phyloP scores from a whole-genome alignment of 1,139 yeast species.

The Magnusiomyces suaveolens region DNA sequence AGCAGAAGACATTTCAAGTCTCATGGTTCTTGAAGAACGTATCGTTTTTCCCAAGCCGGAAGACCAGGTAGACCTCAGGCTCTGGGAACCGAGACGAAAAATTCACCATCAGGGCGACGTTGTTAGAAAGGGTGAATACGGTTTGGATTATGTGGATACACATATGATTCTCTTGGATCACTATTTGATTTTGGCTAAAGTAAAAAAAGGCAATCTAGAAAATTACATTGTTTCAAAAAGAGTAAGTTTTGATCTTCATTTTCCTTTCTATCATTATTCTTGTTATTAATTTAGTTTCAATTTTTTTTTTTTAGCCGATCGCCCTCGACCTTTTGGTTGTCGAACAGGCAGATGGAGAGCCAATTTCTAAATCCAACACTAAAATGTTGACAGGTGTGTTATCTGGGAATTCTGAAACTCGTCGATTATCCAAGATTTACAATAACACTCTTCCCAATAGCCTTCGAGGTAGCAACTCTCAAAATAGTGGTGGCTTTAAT shows the following conservation, averaged over 20 bases:
- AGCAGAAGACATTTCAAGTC: conserved; percentile 36
- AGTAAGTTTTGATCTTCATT: conserved; percentile 15
- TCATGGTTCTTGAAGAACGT: conserved; percentile 27
- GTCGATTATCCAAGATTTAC: conserved; percentile 11
- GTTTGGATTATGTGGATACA: conserved; percentile 38
- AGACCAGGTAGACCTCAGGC: conserved; percentile 38
- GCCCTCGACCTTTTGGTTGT: conserved; percentile 34
- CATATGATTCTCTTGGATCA: conserved; percentile 65
- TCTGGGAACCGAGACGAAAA: conserved; percentile 45
- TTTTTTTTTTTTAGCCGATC: conserved; percentile 27
- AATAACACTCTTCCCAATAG: conserved; percentile 7
- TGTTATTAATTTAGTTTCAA: conserved; percentile 9
- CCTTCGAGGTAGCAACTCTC: background rate
- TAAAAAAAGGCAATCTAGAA: conserved; percentile 28
- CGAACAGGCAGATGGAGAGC: conserved; percentile 30
- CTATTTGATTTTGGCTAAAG: conserved; percentile 58
- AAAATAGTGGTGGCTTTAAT: background rate
- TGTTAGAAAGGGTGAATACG: conserved; percentile 50
- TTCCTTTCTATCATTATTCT: conserved; percentile 9
- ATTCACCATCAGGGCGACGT: conserved; percentile 55
- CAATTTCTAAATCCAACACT: conserved; percentile 28
- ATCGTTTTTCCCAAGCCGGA: conserved; percentile 34
- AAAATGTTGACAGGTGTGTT: conserved; percentile 21
- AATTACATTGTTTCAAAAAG: conserved; percentile 14
- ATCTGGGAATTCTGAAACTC: conserved; percentile 12